phyloP scores from a whole-genome alignment of 768 basidiomycete species.

The Mycena vulgaris region DNA sequence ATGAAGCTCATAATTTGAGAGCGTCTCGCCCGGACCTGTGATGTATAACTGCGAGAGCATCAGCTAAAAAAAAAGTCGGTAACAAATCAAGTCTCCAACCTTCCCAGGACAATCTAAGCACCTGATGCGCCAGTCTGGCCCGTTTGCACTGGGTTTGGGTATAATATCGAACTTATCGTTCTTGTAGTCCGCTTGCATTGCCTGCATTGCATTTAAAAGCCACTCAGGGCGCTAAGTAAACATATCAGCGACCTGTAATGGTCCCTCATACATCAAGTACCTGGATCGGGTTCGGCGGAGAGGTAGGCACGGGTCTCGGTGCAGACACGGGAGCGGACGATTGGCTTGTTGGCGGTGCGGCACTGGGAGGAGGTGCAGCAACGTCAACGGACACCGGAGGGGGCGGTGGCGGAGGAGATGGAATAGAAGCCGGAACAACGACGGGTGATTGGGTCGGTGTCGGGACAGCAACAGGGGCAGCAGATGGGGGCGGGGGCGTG shows the following conservation, averaged over 20 bases:
- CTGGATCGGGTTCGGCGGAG: conserved; percentile 47
- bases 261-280: conserved; percentile 25
- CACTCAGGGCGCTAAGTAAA: conserved; percentile 73
- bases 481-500: conserved; percentile 17
- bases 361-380: conserved; percentile 17
- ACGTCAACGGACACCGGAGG: conserved; percentile 34
- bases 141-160: conserved; percentile 67
- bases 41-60: conserved; percentile 80
- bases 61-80: neutral
- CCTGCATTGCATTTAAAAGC: conserved; percentile 77
- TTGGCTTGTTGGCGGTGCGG: neutral
- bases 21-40: conserved; percentile 88
- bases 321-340: conserved; percentile 40
- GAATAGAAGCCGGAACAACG: conserved; percentile 38
- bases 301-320: conserved; percentile 1
- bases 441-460: conserved; percentile 33
- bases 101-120: conserved; percentile 96
- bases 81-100: conserved; percentile 59
- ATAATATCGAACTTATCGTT: conserved; percentile 89
- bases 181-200: conserved; percentile 80
- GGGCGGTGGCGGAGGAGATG: conserved; percentile 10
- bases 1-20: conserved; percentile 94
- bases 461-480: conserved; percentile 4
- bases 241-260: neutral
- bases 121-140: conserved; percentile 91